Conservation (phyloP, 495 filamentous ascomycete species). For the Aspergillus wentii region DNA sequence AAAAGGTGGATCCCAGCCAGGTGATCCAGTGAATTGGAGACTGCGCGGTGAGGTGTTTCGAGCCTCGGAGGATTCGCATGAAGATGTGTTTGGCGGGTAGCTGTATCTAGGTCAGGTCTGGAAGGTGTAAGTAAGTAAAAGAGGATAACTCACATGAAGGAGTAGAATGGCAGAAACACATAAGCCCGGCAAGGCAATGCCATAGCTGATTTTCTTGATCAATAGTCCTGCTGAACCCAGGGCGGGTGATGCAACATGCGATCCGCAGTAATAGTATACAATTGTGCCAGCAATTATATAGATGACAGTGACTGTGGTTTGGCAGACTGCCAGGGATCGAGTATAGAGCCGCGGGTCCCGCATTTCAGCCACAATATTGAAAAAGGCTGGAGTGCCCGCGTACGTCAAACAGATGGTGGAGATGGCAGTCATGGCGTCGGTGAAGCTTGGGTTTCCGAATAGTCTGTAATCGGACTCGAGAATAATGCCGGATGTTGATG, state of each 20-base stretch:
- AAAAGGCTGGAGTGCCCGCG: conserved; percentile 54
- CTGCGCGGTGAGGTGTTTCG: conserved; percentile 24
- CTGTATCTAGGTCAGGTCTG: conserved; percentile 1
- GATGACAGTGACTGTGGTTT: conserved; percentile 42
- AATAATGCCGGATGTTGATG: conserved; percentile 6
- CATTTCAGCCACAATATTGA: conserved; percentile 66
- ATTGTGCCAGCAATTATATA: conserved; percentile 58
- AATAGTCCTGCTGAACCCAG: conserved; percentile 52
- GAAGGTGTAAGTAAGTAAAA: conserved; percentile 42
- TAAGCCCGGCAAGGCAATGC: conserved; percentile 55
- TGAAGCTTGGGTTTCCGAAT: conserved; percentile 15
- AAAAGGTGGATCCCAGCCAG: conserved; percentile 28
- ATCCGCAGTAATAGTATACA: conserved; percentile 62
- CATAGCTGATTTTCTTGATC: conserved; percentile 62
- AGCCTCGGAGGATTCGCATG: conserved; percentile 29
- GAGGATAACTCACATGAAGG: conserved; percentile 24
- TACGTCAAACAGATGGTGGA: conserved; percentile 61
- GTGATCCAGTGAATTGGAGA: conserved; percentile 25
- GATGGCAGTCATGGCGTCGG: conserved; percentile 46
- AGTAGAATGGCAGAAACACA: conserved; percentile 8
- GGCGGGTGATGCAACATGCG: conserved; percentile 55
- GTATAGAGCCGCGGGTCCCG: conserved; percentile 52
- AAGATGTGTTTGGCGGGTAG: conserved; percentile 28
- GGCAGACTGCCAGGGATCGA: conserved; percentile 42
- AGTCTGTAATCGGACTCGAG: conserved; percentile 7